A percentile compares a stretch with the other conserved stretches of the same genome.
phyloP scores from a whole-genome alignment of 2,329 filamentous ascomycete genomes.

The Cadophora sp. region DNA sequence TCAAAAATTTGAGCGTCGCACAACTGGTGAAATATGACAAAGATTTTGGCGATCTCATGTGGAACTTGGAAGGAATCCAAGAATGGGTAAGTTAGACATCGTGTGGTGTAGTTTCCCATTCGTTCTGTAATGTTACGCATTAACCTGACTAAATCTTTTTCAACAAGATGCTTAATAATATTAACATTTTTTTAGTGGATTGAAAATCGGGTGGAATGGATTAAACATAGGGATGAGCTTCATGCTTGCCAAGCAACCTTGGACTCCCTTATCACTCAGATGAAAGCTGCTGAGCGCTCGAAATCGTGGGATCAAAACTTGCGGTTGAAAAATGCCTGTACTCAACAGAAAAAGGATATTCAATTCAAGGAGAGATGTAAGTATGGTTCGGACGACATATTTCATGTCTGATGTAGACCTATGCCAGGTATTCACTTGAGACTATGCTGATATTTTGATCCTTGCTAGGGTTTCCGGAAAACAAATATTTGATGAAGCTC shows the following conservation, averaged over 20 bases:
- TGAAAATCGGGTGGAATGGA: neutral
- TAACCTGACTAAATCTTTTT: too few species aligned
- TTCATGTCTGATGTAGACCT: neutral
- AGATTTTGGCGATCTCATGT: neutral
- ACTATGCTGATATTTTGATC: neutral
- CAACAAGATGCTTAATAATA: too few species aligned
- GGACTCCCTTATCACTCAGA: neutral
- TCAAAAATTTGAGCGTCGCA: neutral
- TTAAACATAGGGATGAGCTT: neutral
- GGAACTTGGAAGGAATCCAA: neutral
- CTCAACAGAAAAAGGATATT: neutral
- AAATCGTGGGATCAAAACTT: neutral
- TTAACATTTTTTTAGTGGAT: too few species aligned
- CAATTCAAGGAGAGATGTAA: neutral
- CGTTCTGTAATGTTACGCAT: neutral
- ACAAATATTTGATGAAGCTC: conserved; percentile 6
- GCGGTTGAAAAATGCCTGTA: neutral
- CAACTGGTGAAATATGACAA: neutral
- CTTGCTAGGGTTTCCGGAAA: neutral
- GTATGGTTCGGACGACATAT: neutral
- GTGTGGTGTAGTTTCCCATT: neutral
- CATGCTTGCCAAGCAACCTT: neutral
- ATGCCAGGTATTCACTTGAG: neutral
- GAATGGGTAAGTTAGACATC: neutral
- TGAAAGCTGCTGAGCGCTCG: neutral